Conservation (phyloP, 2,329 filamentous ascomycete species). For the Clarireedia monteithiana region DNA sequence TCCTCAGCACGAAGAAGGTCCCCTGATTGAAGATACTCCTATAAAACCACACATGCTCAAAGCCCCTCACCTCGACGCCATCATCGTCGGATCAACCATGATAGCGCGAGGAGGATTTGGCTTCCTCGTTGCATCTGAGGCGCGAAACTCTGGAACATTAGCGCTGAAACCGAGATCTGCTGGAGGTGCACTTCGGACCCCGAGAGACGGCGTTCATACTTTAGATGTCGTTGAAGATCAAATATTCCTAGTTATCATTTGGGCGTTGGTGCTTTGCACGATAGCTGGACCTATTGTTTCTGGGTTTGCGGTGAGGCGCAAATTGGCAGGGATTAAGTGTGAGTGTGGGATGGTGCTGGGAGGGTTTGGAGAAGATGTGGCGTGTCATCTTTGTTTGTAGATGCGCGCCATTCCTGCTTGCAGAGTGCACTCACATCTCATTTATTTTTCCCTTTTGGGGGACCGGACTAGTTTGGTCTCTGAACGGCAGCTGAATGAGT, state of each 20-base stretch:
- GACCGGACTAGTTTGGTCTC: too few species aligned
- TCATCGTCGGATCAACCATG: slow-evolving; percentile 45
- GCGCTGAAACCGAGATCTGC: neutral
- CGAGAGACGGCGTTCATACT: neutral
- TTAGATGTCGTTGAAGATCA: slow-evolving; percentile 21
- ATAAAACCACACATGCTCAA: neutral
- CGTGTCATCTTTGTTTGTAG: slow-evolving; percentile 4
- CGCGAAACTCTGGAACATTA: slow-evolving; percentile 40
- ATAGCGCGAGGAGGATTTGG: slow-evolving; percentile 71
- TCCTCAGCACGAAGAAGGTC: neutral
- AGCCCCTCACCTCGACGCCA: slow-evolving; percentile 13
- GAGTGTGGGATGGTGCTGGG: neutral
- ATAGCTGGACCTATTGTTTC: slow-evolving; percentile 39
- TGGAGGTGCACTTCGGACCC: neutral
- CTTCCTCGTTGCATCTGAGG: slow-evolving; percentile 65
- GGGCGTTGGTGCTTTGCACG: slow-evolving; percentile 49
- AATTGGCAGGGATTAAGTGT: neutral
- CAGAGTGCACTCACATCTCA: too few species aligned
- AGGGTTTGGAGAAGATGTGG: neutral
- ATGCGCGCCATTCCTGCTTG: neutral
- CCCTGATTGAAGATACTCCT: neutral
- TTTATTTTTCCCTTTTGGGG: too few species aligned
- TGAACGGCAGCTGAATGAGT: too few species aligned
- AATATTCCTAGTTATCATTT: slow-evolving; percentile 44
- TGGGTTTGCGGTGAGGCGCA: neutral